A percentile compares a stretch with the other conserved stretches of the same genome.
Evolutionary conservation across 805 yeast genomes (phyloP).

Genomic region (Jamesozyma rosinii): DNA sequence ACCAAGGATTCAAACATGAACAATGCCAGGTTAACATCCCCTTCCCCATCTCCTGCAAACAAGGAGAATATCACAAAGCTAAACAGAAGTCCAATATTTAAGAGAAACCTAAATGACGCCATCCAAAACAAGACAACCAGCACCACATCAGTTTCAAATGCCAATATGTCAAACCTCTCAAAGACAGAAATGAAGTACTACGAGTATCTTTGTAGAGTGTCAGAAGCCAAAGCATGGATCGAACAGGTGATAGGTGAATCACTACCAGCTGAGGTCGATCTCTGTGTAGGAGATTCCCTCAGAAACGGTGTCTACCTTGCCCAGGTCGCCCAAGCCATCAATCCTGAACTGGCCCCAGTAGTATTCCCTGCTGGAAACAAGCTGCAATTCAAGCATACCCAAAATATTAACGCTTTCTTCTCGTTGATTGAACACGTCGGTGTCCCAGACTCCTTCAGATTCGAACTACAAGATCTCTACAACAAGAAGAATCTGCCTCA

Average conservation of each 20-base stretch:
- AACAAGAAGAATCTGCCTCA: slow-evolving; percentile 88
- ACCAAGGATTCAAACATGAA: neutral
- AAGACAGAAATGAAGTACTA: slow-evolving; percentile 40
- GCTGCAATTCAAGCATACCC: slow-evolving; percentile 82
- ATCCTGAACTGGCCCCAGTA: slow-evolving; percentile 52
- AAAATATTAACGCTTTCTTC: slow-evolving; percentile 81
- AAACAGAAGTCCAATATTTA: slow-evolving; percentile 3
- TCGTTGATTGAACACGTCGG: slow-evolving; percentile 56
- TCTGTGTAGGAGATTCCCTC: slow-evolving; percentile 48
- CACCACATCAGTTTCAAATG: neutral
- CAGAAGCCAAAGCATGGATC: slow-evolving; percentile 77
- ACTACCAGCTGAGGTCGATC: slow-evolving; percentile 47
- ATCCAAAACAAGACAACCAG: neutral
- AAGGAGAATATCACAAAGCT: slow-evolving; percentile 1
- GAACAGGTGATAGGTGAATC: slow-evolving; percentile 50
- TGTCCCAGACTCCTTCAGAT: slow-evolving; percentile 80
- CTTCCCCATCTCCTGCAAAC: neutral
- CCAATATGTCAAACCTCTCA: slow-evolving; percentile 4
- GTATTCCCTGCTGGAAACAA: slow-evolving; percentile 49
- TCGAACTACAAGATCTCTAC: slow-evolving; percentile 86
- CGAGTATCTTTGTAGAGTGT: slow-evolving; percentile 72
- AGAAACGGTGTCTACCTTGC: slow-evolving; percentile 84
- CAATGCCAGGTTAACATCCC: neutral
- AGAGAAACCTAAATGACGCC: slow-evolving; percentile 1
- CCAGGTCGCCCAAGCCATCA: slow-evolving; percentile 59